These are phyloP conservation scores for Plasmodium reichenowi DNA, from an alignment of 169 alveolate genomes.

Conservation along the genomic window DNA sequence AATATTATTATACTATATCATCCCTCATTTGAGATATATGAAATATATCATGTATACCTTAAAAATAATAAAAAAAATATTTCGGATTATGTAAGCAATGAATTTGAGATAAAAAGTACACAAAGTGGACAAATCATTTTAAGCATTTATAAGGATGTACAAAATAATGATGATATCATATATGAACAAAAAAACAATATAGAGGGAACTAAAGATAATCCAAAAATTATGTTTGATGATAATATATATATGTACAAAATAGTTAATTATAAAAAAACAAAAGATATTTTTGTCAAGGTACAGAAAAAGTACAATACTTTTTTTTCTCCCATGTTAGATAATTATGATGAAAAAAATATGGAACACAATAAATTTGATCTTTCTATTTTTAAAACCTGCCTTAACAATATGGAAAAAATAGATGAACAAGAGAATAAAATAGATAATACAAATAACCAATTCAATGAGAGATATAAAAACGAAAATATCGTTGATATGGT, in stretches of 20 bases:
- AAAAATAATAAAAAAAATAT: slow-evolving; percentile 5
- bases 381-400: neutral
- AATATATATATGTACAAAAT: slow-evolving; percentile 16
- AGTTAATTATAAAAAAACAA: slow-evolving; percentile 8
- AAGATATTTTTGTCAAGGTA: slow-evolving; percentile 32
- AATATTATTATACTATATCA: slow-evolving; percentile 18
- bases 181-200: neutral
- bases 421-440: neutral
- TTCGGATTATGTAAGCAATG: slow-evolving; percentile 22
- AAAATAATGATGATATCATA: neutral
- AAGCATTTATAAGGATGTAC: neutral
- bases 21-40: slow-evolving; percentile 44
- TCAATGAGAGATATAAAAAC: no score
- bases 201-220: neutral
- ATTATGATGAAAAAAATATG: slow-evolving; percentile 15
- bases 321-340: slow-evolving; percentile 2
- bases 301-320: slow-evolving; percentile 28
- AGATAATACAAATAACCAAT: no score
- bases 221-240: slow-evolving; percentile 15
- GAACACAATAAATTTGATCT: slow-evolving; percentile 6
- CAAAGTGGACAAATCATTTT: slow-evolving; percentile 32
- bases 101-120: slow-evolving; percentile 18
- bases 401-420: neutral
- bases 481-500: no score
- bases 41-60: slow-evolving; percentile 24